These are phyloP conservation scores for Heterobasidion parviporum DNA, from an alignment of 1,284 basidiomycete genomes.

Conservation along the genomic window DNA sequence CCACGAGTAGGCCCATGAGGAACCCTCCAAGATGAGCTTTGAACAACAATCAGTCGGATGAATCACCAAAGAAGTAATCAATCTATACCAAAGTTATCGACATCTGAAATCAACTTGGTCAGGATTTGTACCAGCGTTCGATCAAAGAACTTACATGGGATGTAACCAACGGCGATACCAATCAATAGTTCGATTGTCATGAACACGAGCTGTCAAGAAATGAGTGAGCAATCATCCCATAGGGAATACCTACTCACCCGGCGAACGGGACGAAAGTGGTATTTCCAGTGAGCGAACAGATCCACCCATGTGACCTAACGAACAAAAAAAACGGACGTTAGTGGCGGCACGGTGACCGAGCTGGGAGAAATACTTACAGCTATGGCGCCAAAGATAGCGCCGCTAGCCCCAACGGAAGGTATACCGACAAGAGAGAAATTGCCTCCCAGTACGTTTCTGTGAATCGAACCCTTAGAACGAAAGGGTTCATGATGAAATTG, in stretches of 20 bases:
- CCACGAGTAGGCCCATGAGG: conserved; percentile 78
- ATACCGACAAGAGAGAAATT: conserved; percentile 86
- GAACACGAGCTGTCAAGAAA: conserved; percentile 52
- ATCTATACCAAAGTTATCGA: conserved; percentile 69
- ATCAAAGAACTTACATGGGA: conserved; percentile 48
- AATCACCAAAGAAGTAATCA: background rate
- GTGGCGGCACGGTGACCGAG: background rate
- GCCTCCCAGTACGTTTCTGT: conserved; percentile 77
- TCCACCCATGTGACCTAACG: conserved; percentile 74
- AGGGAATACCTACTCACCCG: conserved; percentile 39
- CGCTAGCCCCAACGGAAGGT: conserved; percentile 91
- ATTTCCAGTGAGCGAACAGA: conserved; percentile 87
- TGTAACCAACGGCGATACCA: conserved; percentile 81
- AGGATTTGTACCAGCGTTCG: background rate
- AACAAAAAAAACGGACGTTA: conserved; percentile 2
- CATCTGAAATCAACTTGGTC: conserved; percentile 30
- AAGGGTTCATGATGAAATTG: conserved; percentile 2
- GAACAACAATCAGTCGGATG: conserved; percentile 4
- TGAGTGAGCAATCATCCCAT: background rate
- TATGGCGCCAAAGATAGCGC: conserved; percentile 89
- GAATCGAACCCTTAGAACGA: conserved; percentile 3
- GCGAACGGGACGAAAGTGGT: conserved; percentile 71
- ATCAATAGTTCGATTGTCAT: conserved; percentile 81
- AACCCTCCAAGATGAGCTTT: conserved; percentile 73
- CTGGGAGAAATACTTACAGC: conserved; percentile 42